These are phyloP conservation scores for Micromonas commoda DNA, from an alignment of 139 green algal species.

Conservation along the genomic window DNA sequence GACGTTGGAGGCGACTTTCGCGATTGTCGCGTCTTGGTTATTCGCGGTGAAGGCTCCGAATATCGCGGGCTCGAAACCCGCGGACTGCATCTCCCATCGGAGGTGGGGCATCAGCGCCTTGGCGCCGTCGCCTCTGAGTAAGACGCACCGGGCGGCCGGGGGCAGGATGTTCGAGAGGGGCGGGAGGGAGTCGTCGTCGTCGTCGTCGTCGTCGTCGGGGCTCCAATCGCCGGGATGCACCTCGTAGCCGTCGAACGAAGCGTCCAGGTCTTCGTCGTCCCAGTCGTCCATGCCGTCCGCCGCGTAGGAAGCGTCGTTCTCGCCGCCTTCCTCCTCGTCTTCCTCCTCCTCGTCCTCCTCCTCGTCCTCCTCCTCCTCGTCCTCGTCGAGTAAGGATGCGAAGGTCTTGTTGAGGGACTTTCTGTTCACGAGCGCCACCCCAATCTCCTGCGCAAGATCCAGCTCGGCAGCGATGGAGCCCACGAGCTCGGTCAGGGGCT, in stretches of 20 bases:
- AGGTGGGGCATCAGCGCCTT: slow-evolving; percentile 10
- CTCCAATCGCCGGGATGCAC: neutral
- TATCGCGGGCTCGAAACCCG: neutral
- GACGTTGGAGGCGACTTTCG: neutral
- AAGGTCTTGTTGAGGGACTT: too few species aligned
- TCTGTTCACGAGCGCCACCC: too few species aligned
- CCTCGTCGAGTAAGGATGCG: too few species aligned
- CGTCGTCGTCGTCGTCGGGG: neutral
- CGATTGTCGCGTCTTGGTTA: neutral
- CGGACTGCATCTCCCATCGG: neutral
- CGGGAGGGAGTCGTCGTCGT: neutral
- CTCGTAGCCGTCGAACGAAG: neutral
- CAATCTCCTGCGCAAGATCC: too few species aligned
- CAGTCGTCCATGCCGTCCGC: neutral
- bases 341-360: too few species aligned
- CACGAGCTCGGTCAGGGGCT: neutral
- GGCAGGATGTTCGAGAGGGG: neutral
- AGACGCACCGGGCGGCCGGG: neutral
- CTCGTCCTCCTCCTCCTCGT: too few species aligned
- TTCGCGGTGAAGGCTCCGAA: slow-evolving; percentile 7
- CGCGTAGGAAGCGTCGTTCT: too few species aligned
- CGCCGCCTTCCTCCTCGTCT: too few species aligned
- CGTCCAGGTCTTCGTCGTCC: neutral
- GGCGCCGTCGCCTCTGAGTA: slow-evolving; percentile 1
- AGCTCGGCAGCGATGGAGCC: too few species aligned